phyloP scores from a whole-genome alignment of 441 rosid genomes.

The Biscutella laevigata region DNA sequence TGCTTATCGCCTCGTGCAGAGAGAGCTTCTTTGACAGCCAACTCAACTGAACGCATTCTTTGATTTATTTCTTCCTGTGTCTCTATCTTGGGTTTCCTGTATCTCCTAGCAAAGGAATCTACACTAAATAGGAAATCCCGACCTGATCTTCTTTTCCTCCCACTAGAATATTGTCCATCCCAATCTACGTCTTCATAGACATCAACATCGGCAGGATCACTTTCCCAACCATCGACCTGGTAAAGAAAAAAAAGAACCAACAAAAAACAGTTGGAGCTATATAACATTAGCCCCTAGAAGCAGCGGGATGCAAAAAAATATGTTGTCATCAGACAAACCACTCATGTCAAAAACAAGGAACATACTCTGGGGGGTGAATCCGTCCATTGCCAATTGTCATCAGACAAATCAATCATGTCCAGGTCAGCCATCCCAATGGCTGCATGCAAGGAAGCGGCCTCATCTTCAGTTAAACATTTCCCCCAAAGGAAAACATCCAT shows the following conservation, averaged over 20 bases:
- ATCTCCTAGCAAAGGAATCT: conserved; percentile 91
- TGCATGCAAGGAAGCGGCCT: conserved; percentile 72
- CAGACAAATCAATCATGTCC: conserved; percentile 71
- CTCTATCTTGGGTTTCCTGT: conserved; percentile 94
- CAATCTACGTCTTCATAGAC: conserved; percentile 97
- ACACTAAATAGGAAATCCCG: conserved; percentile 71
- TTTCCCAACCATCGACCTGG: conserved; percentile 98
- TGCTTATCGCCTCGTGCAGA: conserved; percentile 73
- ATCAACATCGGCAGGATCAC: conserved; percentile 98
- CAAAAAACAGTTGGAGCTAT: conserved; percentile 21
- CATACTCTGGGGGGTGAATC: conserved; percentile 97
- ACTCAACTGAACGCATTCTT: conserved; percentile 94
- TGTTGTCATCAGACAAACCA: too few relatives aligned
- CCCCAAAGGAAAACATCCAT: conserved; percentile 99
- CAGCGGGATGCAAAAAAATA: neutral
- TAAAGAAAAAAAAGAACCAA: conserved; percentile 25
- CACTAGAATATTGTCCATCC: conserved; percentile 99
- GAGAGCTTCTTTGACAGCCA: conserved; percentile 97
- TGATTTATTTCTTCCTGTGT: conserved; percentile 93
- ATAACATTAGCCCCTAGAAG: conserved; percentile 9
- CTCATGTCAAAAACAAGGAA: conserved; percentile 19
- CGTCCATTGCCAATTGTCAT: conserved; percentile 98
- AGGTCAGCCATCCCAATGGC: conserved; percentile 67
- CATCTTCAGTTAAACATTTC: conserved; percentile 93
- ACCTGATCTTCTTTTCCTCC: conserved; percentile 86